These are phyloP conservation scores for Trichosporon sp. DNA, from an alignment of 1,284 basidiomycete species.

Conservation along the genomic window DNA sequence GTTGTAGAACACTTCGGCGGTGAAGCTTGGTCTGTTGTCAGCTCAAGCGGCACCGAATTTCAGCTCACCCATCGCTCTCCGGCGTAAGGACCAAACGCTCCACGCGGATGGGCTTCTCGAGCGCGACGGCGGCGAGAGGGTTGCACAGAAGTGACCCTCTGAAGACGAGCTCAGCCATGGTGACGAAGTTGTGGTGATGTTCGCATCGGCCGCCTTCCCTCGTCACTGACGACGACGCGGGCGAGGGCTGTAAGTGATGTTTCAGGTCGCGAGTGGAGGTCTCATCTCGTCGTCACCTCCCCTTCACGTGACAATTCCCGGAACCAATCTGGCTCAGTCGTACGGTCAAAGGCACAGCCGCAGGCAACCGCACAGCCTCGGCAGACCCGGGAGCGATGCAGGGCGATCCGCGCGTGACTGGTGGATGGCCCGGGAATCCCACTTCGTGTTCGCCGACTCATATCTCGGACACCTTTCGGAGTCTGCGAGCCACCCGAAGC, in stretches of 20 bases:
- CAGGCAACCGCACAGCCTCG: not conserved
- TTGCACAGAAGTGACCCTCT: not conserved
- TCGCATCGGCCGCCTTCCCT: too few species aligned
- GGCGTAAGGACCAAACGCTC: not conserved
- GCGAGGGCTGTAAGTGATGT: too few species aligned
- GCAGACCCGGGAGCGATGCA: not conserved
- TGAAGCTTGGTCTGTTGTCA: not conserved
- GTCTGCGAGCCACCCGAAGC: not conserved
- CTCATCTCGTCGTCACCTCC: not conserved
- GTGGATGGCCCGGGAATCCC: not conserved
- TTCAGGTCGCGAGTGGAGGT: not conserved
- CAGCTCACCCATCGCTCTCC: not conserved
- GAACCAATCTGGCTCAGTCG: not conserved
- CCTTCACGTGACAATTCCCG: not conserved
- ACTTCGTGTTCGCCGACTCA: not conserved
- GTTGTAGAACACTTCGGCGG: not conserved
- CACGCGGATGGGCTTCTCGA: not conserved
- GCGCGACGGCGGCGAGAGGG: not conserved
- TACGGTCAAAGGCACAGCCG: too few species aligned
- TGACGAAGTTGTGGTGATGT: not conserved
- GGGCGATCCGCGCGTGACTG: not conserved
- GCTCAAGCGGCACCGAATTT: not conserved
- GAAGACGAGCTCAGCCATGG: constrained; percentile 1
- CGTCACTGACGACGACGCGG: too few species aligned
- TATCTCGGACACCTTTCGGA: not conserved